Conservation (phyloP, 768 basidiomycete species). For the Lactifluus rugatus region DNA sequence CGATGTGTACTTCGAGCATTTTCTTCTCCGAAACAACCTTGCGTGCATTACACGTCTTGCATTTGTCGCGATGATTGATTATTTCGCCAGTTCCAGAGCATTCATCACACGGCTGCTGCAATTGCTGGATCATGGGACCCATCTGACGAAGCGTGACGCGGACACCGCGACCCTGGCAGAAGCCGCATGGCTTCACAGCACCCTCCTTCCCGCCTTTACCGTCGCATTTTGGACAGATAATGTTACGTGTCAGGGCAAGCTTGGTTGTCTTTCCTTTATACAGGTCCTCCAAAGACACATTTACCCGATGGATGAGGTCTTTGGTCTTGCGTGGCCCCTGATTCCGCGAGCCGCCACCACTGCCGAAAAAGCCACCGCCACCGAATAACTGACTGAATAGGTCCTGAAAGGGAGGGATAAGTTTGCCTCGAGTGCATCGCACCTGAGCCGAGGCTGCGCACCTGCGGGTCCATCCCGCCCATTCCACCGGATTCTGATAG, state of each 20-base stretch:
- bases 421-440: not conserved
- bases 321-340: slow-evolving; percentile 86
- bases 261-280: slow-evolving; percentile 99
- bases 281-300: slow-evolving; percentile 94
- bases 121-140: slow-evolving; percentile 99
- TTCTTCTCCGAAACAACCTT: slow-evolving; percentile 93
- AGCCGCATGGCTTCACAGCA: slow-evolving; percentile 68
- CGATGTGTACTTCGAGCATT: slow-evolving; percentile 94
- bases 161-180: slow-evolving; percentile 85
- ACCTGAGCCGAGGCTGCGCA: slow-evolving; percentile 26
- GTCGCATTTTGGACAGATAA: slow-evolving; percentile 88
- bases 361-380: slow-evolving; percentile 62
- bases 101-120: slow-evolving; percentile 90
- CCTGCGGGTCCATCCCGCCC: slow-evolving; percentile 96
- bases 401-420: slow-evolving; percentile 41
- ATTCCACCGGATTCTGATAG: slow-evolving; percentile 77
- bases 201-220: slow-evolving; percentile 98
- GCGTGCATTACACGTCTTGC: slow-evolving; percentile 89
- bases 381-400: slow-evolving; percentile 96
- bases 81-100: slow-evolving; percentile 92
- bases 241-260: slow-evolving; percentile 90
- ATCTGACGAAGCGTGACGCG: slow-evolving; percentile 90
- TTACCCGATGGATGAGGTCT: slow-evolving; percentile 94
- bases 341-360: slow-evolving; percentile 46
- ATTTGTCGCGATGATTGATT: slow-evolving; percentile 89